Base-by-base conservation (phyloP, 2,329 filamentous ascomycete species). In the Exophiala spinifera region DNA sequence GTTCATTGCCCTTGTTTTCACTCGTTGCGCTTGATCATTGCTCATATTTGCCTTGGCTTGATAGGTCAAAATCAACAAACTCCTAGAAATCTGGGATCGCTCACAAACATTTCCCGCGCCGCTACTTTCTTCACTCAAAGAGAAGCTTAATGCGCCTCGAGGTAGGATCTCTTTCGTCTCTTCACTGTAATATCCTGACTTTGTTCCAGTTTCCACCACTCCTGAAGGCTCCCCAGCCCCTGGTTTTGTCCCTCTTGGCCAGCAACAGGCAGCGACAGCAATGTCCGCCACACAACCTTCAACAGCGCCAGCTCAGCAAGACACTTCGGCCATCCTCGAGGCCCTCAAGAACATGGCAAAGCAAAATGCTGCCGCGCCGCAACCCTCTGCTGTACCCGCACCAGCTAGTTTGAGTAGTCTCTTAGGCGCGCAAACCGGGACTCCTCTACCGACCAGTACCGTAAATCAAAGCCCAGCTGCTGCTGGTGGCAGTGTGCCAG, bases 41-140 rank as follows among this genome's bases (percentile, higher is more conserved):
- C 78, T 81, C 76, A 81, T 78, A 68, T 74, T 72, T 73, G 55
- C 56, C 65, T 28, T 69, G 67, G 69, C 61, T 69, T 70, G 85
- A 78, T 87, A 94, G 88, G 90, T 95, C 71, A 97, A 96, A 78
- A 92, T 97, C 73, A 86, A 81, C 70, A 97, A 97, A 72, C 82
- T 99, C 65, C 79, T 97, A 74, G 91, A 96, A 70, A 99, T 99
- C 64, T 99, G 94, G 94, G 91, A 96, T 70, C 94, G 94, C 68
- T 90, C 89, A 61, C 86, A 88, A 69, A 97, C 91, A 19, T 97
- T 99, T 72, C 91, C 94, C 21, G 70, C 80, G 39, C 73, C 85
- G 50, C 86, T 96, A 83, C 82, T 99, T 65, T 70, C 75, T n/a
- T 83, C 83, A 34, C 95, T 95, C 79, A 92, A 90, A 74, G 81